Base-by-base conservation (phyloP, 2,329 filamentous ascomycete species). In the Aspergillus sp. region DNA sequence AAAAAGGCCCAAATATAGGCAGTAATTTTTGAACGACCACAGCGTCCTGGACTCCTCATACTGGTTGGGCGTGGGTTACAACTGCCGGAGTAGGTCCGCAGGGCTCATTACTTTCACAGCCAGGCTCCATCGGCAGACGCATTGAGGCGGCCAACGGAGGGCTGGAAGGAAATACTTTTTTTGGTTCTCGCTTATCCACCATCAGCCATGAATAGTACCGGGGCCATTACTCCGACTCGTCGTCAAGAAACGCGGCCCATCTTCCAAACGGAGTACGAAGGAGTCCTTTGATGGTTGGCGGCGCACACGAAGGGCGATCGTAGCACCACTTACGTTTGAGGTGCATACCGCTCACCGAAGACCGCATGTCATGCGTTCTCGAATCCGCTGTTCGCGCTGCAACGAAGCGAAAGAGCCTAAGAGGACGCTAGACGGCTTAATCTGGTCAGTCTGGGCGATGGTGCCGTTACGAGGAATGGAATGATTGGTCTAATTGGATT, bases 321-420 rank as follows among this genome's bases (percentile, higher is more conserved):
- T 45, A 44, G 53, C 47, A 55, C 49, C 53, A 34, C 26, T 9
- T 9, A 38, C 59, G 15, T 36, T 45, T 32, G 18, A 42, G 54
- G 58, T 51, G 48, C 43, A 48, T 62, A 32, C 43, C 50, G 58
- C 32, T 41, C 42, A 17, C 58, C 53, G 58, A 48, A 62, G 32
- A 26, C 49, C 47, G 47, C 41, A 62, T 61, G 56, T 56, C 55
- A 62, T 62, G 60, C 56, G 53, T 62, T 58, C 60, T 39, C 48
- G 34, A 42, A 22, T 48, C 26, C 26, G 34, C 34, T 17, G 17
- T 17, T 55, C 30, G 22, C 43, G 30, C 44, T 48, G 26, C 44
- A 34, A 20, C 32, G 15, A 48, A 32, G 9, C 26, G 34, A 36
- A 36, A 36, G 34, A n/a, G 34, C 34, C 34, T 36, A 36, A 36